A percentile compares a stretch with the other conserved stretches of the same genome.
These are phyloP conservation scores for Aphanomyces cochlioides DNA, from an alignment of 352 stramenopile genomes.

Conservation along the genomic window DNA sequence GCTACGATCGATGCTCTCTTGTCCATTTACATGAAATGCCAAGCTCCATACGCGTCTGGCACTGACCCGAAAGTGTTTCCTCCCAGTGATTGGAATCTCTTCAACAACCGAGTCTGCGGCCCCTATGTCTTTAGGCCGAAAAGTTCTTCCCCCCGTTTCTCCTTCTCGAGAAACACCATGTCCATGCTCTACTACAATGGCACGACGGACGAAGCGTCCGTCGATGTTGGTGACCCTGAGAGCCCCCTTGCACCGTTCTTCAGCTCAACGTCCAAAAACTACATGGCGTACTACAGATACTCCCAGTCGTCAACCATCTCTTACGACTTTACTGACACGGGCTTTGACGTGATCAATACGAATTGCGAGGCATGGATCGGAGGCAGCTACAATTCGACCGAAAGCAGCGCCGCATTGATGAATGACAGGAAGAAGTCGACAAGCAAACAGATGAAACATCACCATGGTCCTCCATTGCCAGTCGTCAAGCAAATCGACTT, in stretches of 20 bases:
- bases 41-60: not conserved
- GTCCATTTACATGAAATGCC: conserved; percentile 82
- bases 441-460: not conserved
- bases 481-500: not conserved
- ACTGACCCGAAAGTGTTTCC: not conserved
- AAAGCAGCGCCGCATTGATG: not conserved
- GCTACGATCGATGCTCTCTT: conserved; percentile 69
- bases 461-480: not conserved
- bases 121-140: not conserved
- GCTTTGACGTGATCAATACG: not conserved
- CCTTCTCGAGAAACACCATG: not conserved
- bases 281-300: conserved; percentile 7
- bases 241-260: conserved; percentile 23
- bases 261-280: not conserved
- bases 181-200: conserved; percentile 4
- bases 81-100: not conserved
- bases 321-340: conserved; percentile 22
- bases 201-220: not conserved
- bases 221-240: not conserved
- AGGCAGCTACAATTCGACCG: not conserved
- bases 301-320: not conserved
- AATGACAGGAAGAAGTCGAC: not conserved
- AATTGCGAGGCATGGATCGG: conserved; percentile 7
- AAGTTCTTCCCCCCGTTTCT: not conserved
- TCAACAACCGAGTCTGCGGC: not conserved